Evolutionary conservation across 106 monocot species (phyloP).

Genomic region (Chionographis japonica): DNA sequence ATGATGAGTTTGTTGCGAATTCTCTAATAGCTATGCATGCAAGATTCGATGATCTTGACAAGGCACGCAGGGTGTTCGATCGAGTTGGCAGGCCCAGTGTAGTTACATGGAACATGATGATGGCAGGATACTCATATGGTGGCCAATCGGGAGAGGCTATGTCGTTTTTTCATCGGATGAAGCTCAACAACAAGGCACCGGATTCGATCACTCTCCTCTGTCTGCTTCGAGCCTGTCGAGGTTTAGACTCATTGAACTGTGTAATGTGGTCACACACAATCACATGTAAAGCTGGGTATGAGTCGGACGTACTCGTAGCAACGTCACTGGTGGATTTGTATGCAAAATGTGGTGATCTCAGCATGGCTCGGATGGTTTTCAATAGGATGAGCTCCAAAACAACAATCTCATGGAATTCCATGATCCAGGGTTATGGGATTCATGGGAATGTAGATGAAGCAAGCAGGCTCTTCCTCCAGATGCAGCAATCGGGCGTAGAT

Average conservation of each 20-base stretch:
- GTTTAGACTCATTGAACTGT: slow-evolving; percentile 17
- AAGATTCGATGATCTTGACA: slow-evolving; percentile 24
- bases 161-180: slow-evolving; percentile 34
- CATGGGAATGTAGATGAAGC: slow-evolving; percentile 36
- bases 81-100: slow-evolving; percentile 15
- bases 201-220: slow-evolving; percentile 39
- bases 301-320: slow-evolving; percentile 26
- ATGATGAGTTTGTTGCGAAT: slow-evolving; percentile 47
- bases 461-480: slow-evolving; percentile 29
- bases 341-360: slow-evolving; percentile 46
- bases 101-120: slow-evolving; percentile 46
- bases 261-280: slow-evolving; percentile 24
- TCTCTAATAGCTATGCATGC: slow-evolving; percentile 42
- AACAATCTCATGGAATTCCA: slow-evolving; percentile 36
- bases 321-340: slow-evolving; percentile 41
- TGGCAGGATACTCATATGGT: slow-evolving; percentile 28
- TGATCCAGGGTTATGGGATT: slow-evolving; percentile 46
- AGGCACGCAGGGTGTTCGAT: slow-evolving; percentile 30
- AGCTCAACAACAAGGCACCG: slow-evolving; percentile 14
- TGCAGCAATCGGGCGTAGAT: slow-evolving; percentile 21
- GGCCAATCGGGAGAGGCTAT: slow-evolving; percentile 22
- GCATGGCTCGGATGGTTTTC: slow-evolving; percentile 29
- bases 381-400: slow-evolving; percentile 33
- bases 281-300: slow-evolving; percentile 26
- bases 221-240: slow-evolving; percentile 25